Evolutionary conservation across 768 basidiomycete species (phyloP).

Genomic region (Amanita pseudoporphyria): DNA sequence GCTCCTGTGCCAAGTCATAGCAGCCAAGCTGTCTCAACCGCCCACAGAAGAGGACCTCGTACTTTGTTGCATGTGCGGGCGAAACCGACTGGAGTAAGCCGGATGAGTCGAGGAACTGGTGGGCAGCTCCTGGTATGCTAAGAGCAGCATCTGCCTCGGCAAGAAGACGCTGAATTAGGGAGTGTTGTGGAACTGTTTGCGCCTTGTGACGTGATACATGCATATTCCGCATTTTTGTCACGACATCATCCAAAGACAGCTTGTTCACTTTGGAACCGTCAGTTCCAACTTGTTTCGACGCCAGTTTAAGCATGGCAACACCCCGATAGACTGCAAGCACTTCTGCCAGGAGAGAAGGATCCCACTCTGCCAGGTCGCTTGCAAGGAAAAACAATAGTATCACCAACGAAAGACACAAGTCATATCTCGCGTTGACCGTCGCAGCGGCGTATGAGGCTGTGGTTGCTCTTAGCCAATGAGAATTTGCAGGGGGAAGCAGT

Average conservation of each 20-base stretch:
- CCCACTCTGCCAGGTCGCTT: constrained; percentile 53
- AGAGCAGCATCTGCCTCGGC: constrained; percentile 37
- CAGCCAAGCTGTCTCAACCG: constrained; percentile 56
- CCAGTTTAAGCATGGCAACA: constrained; percentile 57
- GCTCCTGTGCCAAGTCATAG: constrained; percentile 46
- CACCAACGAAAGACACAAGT: constrained; percentile 57
- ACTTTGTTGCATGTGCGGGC: constrained; percentile 54
- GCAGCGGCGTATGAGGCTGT: constrained; percentile 53
- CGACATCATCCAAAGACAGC: constrained; percentile 48
- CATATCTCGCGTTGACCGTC: constrained; percentile 66
- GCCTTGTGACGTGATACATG: constrained; percentile 48
- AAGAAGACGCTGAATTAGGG: constrained; percentile 56
- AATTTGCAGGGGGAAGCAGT: constrained; percentile 41
- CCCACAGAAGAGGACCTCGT: constrained; percentile 69
- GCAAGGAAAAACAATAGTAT: constrained; percentile 64
- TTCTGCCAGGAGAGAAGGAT: constrained; percentile 56
- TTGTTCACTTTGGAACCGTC: constrained; percentile 13
- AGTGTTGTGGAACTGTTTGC: constrained; percentile 42
- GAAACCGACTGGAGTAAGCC: constrained; percentile 62
- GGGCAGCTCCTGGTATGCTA: constrained; percentile 50
- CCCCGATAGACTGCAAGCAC: constrained; percentile 78
- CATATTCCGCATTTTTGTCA: constrained; percentile 63
- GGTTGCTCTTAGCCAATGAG: constrained; percentile 54
- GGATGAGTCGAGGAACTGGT: constrained; percentile 58
- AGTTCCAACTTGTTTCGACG: constrained; percentile 46